Percentiles rank a stretch among this genome's conserved stretches.
Conservation (phyloP, 2,329 filamentous ascomycete species). For the Ceratocystis papillata region DNA sequence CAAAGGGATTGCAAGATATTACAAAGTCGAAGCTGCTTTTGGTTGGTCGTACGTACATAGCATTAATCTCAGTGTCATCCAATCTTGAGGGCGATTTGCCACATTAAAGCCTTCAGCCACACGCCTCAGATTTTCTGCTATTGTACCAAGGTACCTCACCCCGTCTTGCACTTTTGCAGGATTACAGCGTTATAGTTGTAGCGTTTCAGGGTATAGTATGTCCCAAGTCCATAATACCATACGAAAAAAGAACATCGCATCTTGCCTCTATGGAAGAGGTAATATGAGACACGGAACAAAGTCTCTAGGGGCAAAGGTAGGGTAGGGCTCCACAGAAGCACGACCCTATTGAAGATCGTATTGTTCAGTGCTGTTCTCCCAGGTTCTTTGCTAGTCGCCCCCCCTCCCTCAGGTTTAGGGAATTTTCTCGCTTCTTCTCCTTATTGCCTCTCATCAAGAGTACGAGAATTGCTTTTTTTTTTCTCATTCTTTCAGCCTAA, state of each 20-base stretch:
- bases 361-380: background rate
- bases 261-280: background rate
- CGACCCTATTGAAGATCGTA: constrained; percentile 8
- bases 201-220: too few species aligned
- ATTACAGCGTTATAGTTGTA: background rate
- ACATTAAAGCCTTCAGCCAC: background rate
- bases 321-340: background rate
- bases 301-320: constrained; percentile 1
- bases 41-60: background rate
- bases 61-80: background rate
- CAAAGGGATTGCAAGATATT: background rate
- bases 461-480: background rate
- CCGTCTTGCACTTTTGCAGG: background rate
- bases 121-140: background rate
- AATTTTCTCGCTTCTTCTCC: background rate
- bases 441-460: background rate
- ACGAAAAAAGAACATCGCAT: background rate
- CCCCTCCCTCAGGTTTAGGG: background rate
- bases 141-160: background rate
- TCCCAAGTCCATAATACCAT: background rate
- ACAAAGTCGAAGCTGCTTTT: too few species aligned
- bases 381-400: background rate
- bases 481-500: background rate
- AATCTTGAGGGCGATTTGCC: background rate
- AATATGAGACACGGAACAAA: background rate